Evolutionary conservation across 202 grass and related monocot genomes (phyloP), one percentile per base, ranked within the genome.

Genomic region (Dendrocalamus latiflorus): DNA sequence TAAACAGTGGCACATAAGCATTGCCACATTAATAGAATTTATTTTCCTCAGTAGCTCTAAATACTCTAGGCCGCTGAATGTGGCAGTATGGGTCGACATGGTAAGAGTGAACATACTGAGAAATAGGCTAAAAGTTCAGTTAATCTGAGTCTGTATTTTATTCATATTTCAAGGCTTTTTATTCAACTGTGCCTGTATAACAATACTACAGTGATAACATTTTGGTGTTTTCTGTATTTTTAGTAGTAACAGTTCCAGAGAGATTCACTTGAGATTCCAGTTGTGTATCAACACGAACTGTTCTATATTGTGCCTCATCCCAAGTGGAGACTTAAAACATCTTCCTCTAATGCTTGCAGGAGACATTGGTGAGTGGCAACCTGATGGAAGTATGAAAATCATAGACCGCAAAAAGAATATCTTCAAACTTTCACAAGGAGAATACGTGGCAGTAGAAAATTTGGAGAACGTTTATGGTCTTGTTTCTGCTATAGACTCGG

Each of bases 351-450:
- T 88, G 51, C 39, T 89, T 94, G 67, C 80, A 99, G 93, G 96
- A 61, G 96, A 99, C 51, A 89, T 99, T 78, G 96, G 96, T 55
- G 93, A 99, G 80, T 99, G 96, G 96, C 96, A 96, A 67, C 85
- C 89, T 58, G 89, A 96, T 89, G 96, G 96, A 86, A 93, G 87
- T 83, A 89, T 99, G 89, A 99, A 94, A 91, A 94, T 99, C 70
- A 94, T 99, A 73, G 96, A 99, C 39, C 86, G 93, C 22, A 99
- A 91, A 83, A 99, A 99, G 85, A 99, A 99, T 63, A 99, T 99
- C 80, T 99, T 96, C 84, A 99, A 99, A 78, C 96, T 99, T 76
- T 99, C 96, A 68, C 96, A 99, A 81, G 93, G 96, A 90, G 96
- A 99, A 85, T 99, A 96, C 74, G 96, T 99, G 68, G 96, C 93